Evolutionary conservation across 805 yeast genomes (phyloP).

Genomic region (Barnettozyma vustinii): DNA sequence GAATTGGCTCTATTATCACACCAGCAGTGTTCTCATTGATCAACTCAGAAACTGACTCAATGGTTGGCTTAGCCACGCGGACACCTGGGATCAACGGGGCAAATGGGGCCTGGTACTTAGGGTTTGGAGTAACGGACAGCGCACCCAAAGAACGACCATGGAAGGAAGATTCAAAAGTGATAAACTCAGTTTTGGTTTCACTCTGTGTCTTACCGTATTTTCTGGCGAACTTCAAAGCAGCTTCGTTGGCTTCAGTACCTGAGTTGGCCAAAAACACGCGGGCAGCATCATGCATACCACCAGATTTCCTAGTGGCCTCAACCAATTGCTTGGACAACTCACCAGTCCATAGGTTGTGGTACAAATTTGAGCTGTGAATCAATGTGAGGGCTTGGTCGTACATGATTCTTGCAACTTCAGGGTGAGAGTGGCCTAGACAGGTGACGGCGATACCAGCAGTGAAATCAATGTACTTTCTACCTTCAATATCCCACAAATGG

Average conservation of each 20-base stretch:
- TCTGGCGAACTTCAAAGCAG: slow-evolving; percentile 73
- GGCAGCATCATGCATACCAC: slow-evolving; percentile 79
- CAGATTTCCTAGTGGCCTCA: slow-evolving; percentile 57
- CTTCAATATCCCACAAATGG: slow-evolving; percentile 74
- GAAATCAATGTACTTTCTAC: slow-evolving; percentile 78
- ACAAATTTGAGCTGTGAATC: slow-evolving; percentile 82
- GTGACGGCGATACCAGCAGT: slow-evolving; percentile 97
- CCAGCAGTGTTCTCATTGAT: slow-evolving; percentile 54
- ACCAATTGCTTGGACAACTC: slow-evolving; percentile 69
- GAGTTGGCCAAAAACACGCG: slow-evolving; percentile 67
- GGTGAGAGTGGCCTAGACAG: slow-evolving; percentile 84
- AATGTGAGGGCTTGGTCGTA: slow-evolving; percentile 66
- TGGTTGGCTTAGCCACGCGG: slow-evolving; percentile 57
- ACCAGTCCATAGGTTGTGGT: slow-evolving; percentile 80
- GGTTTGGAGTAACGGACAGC: slow-evolving; percentile 84
- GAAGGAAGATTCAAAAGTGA: slow-evolving; percentile 85
- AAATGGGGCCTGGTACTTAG: slow-evolving; percentile 89
- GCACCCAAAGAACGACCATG: slow-evolving; percentile 97
- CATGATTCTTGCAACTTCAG: slow-evolving; percentile 65
- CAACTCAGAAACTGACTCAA: slow-evolving; percentile 49
- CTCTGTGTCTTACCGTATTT: slow-evolving; percentile 62
- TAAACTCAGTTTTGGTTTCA: slow-evolving; percentile 62
- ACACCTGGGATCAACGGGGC: slow-evolving; percentile 91
- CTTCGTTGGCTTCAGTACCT: slow-evolving; percentile 80
- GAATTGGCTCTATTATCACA: slow-evolving; percentile 93